Conservation (phyloP, 2,329 filamentous ascomycete species). For the Lecanosticta acicola region DNA sequence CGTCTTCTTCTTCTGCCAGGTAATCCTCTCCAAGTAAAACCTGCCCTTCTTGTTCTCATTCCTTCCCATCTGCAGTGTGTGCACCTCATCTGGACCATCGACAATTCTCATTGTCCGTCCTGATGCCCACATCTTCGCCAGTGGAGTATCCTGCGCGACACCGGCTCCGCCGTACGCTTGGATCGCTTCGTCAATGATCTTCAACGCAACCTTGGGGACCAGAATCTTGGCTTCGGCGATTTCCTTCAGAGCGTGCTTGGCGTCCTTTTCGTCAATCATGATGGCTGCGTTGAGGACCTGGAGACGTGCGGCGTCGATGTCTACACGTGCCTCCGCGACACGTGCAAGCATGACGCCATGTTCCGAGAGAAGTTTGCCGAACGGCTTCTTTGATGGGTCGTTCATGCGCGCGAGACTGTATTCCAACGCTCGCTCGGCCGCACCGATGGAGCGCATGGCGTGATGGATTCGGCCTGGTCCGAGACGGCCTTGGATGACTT, state of each 20-base stretch:
- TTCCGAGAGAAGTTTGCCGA: conserved; percentile 77
- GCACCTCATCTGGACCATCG: conserved; percentile 94
- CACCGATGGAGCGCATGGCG: conserved; percentile 90
- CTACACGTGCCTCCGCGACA: conserved; percentile 84
- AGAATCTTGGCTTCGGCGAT: conserved; percentile 95
- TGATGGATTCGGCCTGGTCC: conserved; percentile 96
- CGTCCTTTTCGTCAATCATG: conserved; percentile 83
- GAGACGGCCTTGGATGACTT: conserved; percentile 95
- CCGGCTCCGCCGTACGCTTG: conserved; percentile 87
- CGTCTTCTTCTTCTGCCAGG: conserved; percentile 59
- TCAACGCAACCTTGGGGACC: conserved; percentile 73
- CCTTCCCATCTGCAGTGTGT: conserved; percentile 71
- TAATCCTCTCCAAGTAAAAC: conserved; percentile 56
- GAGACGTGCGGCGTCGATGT: conserved; percentile 87
- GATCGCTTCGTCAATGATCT: conserved; percentile 80
- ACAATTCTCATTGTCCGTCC: conserved; percentile 32
- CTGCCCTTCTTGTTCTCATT: conserved; percentile 66
- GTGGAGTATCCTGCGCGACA: conserved; percentile 86
- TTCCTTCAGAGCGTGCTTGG: conserved; percentile 84
- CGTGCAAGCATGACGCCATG: conserved; percentile 95
- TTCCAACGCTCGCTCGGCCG: conserved; percentile 83
- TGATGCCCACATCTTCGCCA: conserved; percentile 53
- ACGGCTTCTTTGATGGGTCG: conserved; percentile 83
- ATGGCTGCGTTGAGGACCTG: conserved; percentile 90
- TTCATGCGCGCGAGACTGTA: conserved; percentile 94